Evolutionary conservation across 2,329 filamentous ascomycete genomes (phyloP), one percentile per base, ranked within the genome.

Genomic region (Gremmenia infestans): DNA sequence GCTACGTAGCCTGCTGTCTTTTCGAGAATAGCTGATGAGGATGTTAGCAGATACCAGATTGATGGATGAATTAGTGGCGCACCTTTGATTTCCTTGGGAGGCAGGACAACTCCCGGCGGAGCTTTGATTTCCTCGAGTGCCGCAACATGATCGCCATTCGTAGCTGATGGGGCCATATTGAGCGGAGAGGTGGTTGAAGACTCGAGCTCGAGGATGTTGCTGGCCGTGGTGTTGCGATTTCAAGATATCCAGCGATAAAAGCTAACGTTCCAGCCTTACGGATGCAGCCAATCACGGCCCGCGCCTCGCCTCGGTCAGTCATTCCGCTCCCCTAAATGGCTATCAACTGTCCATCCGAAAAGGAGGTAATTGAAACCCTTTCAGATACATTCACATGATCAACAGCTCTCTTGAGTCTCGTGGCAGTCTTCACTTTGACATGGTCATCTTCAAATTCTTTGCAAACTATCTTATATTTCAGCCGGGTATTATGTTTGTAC

Each of bases 1-100:
- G 86, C 86, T 56, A 97, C 89, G 71, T 95, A 97, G 48, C 91
- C 91, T 52, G 94, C 93, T 12, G 93, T 96, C 76, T 96, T 97
- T 73, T 97, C 92, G 68, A 99, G 85, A 63, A 93, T 82, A 19
- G 78, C 79, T 79, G 58, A 48, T 51, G 15, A 43, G 15, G 11
- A 40, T 43, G 60, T 70, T 65, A 71, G 64, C 54, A 60, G 46
- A 49, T 52, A 42, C 9, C 73, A 71, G 78, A 77, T 23, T 32
- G 2, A 32, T 43, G 23, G 23, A 45, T 43, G 15, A 35, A 35
- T 52, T 11, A 19, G 19, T 22, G 48, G 69, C 70, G 57, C 64
- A 78, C 79, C 78, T 78, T 91, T 86, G 68, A 97, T 91, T 69
- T 92, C 89, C 70, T 86, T 83, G 19, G 75, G 94, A 22, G 94